Percentiles rank a stretch among this genome's conserved stretches.
phyloP scores from a whole-genome alignment of 2,329 filamentous ascomycete species.

The Gaeumannomyces tritici region DNA sequence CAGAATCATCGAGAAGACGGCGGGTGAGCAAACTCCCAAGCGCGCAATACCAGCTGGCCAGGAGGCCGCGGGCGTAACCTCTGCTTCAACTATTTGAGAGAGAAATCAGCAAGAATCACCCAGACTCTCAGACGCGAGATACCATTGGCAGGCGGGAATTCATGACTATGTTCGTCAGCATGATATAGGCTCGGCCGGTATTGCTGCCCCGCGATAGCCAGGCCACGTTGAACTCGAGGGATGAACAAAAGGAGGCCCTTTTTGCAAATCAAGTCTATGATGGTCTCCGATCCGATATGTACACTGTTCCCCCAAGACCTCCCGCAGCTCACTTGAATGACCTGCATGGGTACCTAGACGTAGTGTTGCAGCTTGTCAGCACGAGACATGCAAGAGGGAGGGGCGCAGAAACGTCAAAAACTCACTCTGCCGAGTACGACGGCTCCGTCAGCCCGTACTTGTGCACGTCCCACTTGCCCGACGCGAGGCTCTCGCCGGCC shows the following conservation, averaged over 20 bases:
- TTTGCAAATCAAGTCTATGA: conserved; percentile 6
- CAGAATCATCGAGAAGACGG: conserved; percentile 72
- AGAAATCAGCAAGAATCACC: background rate
- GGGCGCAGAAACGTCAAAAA: conserved; percentile 14
- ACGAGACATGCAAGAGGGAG: background rate
- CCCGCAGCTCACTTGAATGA: conserved; percentile 39
- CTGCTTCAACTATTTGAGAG: background rate
- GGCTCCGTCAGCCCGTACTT: conserved; percentile 59
- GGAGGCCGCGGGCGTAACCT: background rate
- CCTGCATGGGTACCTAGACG: conserved; percentile 51
- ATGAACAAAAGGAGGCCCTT: background rate
- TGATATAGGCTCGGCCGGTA: too few relatives aligned
- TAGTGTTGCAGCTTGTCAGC: background rate
- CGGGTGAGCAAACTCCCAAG: conserved; percentile 24
- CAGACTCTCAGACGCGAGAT: too few relatives aligned
- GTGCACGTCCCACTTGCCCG: conserved; percentile 54
- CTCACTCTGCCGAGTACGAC: conserved; percentile 62
- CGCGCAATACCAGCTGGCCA: background rate
- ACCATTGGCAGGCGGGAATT: too few relatives aligned
- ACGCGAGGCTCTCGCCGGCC: conserved; percentile 50
- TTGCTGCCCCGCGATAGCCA: background rate
- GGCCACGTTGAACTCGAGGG: background rate
- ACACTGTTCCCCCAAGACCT: conserved; percentile 12
- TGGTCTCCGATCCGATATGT: conserved; percentile 12
- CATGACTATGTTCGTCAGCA: too few relatives aligned